Evolutionary conservation across 2,329 filamentous ascomycete genomes (phyloP), one percentile per base, ranked within the genome.

Genomic region (Trichoderma sp.): DNA sequence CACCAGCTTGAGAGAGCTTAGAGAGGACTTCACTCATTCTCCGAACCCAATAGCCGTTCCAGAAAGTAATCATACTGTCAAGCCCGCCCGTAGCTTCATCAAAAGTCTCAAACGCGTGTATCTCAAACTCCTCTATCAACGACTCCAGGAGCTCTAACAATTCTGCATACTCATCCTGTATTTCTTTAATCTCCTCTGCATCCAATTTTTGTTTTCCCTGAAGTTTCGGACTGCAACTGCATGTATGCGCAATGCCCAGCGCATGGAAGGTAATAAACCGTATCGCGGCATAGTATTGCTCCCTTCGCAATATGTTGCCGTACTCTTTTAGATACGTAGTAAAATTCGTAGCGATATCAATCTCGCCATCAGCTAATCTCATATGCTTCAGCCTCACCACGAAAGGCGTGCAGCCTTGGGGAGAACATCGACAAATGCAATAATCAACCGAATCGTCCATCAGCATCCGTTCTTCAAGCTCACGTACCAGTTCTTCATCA

Each of bases 151-250:
- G 24, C 18, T 62, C 27, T 2, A n/a, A 62, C 1, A 62, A 9
- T 9, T 33, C 29, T 6, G 59, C 27, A 62, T 62, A 31, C 18
- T 62, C 59, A 2, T 21, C 3, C 9, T 31, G 59, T 11, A 62
- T 62, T 11, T 62, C 29, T n/a, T 7, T 8, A 14, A 62, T 62
- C 9, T 62, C 59, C 1, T 33, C 59, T 6, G 59, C 59, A 31
- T 6, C 59, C 16, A 62, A 3, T n/a, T 9, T 21, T 12, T 0
- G 41, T 9, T 14, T 0, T 4, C 0, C 1, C 16, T 2, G 4
- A 59, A 12, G 3, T 11, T 3, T 1, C 27, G 2, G 0, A 12
- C 3, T 33, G 3, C 8, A 11, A 3, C 6, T 12, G 18, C 59
- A 62, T 11, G 59, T 62, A 21, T 31, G 59, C 29, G 29, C 29